Evolutionary conservation across 1,284 basidiomycete genomes (phyloP), one percentile per base, ranked within the genome.

Genomic region (Microbotryomycetes sp.): DNA sequence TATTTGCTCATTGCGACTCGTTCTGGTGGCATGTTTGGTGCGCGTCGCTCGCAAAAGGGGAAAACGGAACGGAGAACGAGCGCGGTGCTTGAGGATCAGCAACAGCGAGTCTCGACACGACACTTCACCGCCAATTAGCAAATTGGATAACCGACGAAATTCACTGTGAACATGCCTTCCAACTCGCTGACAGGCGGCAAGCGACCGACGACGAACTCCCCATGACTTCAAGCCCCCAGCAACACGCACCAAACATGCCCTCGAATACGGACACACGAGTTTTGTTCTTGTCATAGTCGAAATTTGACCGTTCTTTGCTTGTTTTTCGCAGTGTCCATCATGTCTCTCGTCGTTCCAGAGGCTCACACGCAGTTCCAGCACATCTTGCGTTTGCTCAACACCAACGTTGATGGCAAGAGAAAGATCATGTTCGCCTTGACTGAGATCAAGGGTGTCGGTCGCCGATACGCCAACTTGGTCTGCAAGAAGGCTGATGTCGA

Each of bases 401-500:
- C 96, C 77, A 98, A 99, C 81, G 96, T 99, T 74, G 93, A 97
- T 80, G 96, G 94, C 71, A 93, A 93, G 80, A 87, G 92, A 76
- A 97, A 97, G 83, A 88, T 97, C 78, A 93, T 93, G 91, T 96
- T 89, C 79, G 79, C 92, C 74, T 78, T 96, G 81, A 96, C 92
- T 58, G 92, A 98, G 83, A 98, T 98, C 84, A 97, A 97, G 84
- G 96, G 96, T 88, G 94, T 99, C 70, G 96, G 96, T 76, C 88
- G 96, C 70, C 89, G 96, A 66, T 98, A 97, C 81, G 86, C 96
- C 77, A 98, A 98, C 82, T 82, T 98, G 75, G 94, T 98, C 74
- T 97, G 93, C 87, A 98, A 98, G 83, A 99, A 99, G 84, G 96
- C 96, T 72, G 96, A 98, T 82, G 89, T 99, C 63, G 93, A 98